Percentiles rank a stretch among this genome's conserved stretches.
Conservation (phyloP, 2,329 filamentous ascomycete genomes). For the Aspergillus phoenicis region DNA sequence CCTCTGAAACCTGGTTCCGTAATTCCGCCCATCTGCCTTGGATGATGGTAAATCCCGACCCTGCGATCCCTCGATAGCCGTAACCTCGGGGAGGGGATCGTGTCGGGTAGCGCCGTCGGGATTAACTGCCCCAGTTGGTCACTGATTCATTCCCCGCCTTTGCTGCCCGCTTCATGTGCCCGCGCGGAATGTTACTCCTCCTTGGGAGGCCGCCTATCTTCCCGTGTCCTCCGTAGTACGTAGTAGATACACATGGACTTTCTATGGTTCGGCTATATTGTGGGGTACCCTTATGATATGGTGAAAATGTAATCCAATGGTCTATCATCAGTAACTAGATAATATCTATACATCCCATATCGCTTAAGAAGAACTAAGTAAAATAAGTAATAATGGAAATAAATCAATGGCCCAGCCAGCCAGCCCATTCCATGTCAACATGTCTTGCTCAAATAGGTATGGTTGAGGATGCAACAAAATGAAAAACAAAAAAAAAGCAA, state of each 20-base stretch:
- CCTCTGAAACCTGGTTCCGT: neutral
- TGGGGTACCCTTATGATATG: neutral
- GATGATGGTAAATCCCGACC: neutral
- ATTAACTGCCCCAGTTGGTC: conserved; percentile 19
- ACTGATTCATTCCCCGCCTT: conserved; percentile 1
- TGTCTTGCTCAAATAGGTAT: neutral
- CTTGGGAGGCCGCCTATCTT: neutral
- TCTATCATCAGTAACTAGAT: neutral
- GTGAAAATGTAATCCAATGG: neutral
- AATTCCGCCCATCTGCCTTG: conserved; percentile 12
- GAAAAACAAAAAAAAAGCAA: neutral
- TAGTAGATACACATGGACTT: too few relatives aligned
- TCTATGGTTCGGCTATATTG: neutral
- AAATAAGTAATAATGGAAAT: neutral
- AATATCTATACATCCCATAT: neutral
- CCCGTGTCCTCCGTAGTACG: too few relatives aligned
- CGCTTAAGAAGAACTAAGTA: neutral
- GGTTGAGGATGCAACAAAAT: neutral
- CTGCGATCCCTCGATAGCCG: conserved; percentile 15
- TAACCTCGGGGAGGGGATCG: conserved; percentile 28
- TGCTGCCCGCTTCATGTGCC: neutral
- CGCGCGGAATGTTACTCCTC: neutral
- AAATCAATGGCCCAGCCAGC: too few relatives aligned
- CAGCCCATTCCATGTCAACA: neutral
- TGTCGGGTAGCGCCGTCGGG: conserved; percentile 28